Percentiles rank a stretch among this genome's conserved stretches.
Conservation (phyloP, 441 rosid species). For the Kokia cookei region DNA sequence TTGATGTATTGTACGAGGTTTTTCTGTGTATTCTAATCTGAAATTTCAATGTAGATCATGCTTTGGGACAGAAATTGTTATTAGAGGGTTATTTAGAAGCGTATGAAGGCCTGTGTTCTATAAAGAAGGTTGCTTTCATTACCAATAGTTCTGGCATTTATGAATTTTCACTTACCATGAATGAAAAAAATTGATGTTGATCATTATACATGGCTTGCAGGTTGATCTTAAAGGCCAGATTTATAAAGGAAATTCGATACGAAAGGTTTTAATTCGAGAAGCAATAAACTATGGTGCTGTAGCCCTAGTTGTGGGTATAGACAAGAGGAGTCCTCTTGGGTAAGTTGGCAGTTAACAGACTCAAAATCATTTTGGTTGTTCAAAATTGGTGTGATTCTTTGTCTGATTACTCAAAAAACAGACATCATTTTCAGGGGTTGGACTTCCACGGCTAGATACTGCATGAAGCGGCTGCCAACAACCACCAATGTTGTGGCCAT, state of each 20-base stretch:
- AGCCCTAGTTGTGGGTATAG: slow-evolving; percentile 63
- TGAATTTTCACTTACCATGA: background rate
- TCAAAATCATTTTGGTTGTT: slow-evolving; percentile 3
- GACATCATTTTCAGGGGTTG: slow-evolving; percentile 38
- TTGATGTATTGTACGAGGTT: background rate
- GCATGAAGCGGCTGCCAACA: slow-evolving; percentile 57
- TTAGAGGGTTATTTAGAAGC: slow-evolving; percentile 57
- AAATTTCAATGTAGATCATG: slow-evolving; percentile 37
- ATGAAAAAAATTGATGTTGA: background rate
- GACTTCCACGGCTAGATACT: slow-evolving; percentile 57
- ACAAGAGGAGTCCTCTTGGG: slow-evolving; percentile 44
- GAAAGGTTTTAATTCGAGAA: slow-evolving; percentile 57
- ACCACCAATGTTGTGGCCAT: slow-evolving; percentile 73
- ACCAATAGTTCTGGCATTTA: background rate
- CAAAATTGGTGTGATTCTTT: slow-evolving; percentile 13
- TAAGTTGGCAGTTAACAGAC: slow-evolving; percentile 18
- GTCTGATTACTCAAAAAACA: slow-evolving; percentile 29
- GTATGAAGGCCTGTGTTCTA: slow-evolving; percentile 57
- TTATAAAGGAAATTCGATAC: slow-evolving; percentile 46
- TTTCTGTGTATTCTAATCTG: background rate
- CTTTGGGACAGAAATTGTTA: slow-evolving; percentile 31
- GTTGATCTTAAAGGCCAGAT: slow-evolving; percentile 56
- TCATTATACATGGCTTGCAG: slow-evolving; percentile 28
- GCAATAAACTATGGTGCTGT: slow-evolving; percentile 48
- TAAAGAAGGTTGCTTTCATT: slow-evolving; percentile 48